Evolutionary conservation across 2,329 filamentous ascomycete genomes (phyloP).

Genomic region (Colletotrichum sansevieriae): DNA sequence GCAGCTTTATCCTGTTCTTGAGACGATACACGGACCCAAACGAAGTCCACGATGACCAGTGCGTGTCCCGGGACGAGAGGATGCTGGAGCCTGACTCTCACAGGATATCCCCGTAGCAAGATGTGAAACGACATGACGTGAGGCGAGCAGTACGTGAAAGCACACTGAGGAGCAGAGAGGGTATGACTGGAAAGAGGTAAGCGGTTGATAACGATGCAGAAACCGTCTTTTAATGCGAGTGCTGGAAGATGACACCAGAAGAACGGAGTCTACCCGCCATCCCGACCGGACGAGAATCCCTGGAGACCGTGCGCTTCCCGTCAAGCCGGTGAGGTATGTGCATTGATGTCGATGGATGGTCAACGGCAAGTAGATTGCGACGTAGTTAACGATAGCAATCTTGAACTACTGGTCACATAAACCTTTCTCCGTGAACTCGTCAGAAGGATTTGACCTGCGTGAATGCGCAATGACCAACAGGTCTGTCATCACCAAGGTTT

Average conservation of each 20-base stretch:
- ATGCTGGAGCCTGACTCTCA: constrained; percentile 6
- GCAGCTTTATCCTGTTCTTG: constrained; percentile 3
- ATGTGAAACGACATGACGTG: constrained; percentile 24
- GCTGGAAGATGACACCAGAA: not conserved
- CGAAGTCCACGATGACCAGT: not conserved
- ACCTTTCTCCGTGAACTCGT: not conserved
- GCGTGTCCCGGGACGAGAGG: constrained; percentile 5
- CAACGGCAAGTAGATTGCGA: not conserved
- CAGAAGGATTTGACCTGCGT: not conserved
- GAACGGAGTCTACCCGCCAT: constrained; percentile 12
- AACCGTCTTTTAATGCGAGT: constrained; percentile 12
- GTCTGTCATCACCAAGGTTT: constrained; percentile 27
- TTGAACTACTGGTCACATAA: not conserved
- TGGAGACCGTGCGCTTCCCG: constrained; percentile 21
- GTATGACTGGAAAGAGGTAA: not conserved
- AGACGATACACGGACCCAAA: constrained; percentile 27
- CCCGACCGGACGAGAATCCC: not conserved
- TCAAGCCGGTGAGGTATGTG: not conserved
- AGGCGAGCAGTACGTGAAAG: constrained; percentile 18
- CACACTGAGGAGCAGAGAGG: not conserved
- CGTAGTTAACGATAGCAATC: not conserved
- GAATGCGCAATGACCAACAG: constrained; percentile 12
- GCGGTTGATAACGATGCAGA: not conserved
- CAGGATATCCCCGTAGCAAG: constrained; percentile 10
- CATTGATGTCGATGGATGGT: not conserved